Conservation (phyloP, 306 rosid genomes). For the Ochetophila trinervis region DNA sequence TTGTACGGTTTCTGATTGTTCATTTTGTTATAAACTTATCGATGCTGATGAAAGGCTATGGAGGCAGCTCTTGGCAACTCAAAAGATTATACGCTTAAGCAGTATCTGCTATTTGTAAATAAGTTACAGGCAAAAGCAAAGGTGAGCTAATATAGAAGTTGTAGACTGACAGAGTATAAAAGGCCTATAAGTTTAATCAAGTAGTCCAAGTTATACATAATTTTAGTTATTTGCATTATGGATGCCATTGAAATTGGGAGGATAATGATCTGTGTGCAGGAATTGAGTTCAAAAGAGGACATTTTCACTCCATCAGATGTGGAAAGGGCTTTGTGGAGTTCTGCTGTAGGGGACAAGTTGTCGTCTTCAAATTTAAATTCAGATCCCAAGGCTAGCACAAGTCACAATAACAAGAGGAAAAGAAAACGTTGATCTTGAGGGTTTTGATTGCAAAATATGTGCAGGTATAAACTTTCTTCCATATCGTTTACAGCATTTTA, state of each 20-base stretch:
- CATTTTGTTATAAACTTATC: neutral
- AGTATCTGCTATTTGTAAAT: conserved; percentile 52
- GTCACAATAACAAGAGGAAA: conserved; percentile 54
- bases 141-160: conserved; percentile 35
- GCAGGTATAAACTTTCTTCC: conserved; percentile 10
- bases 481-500: neutral
- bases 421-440: conserved; percentile 49
- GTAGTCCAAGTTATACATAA: neutral
- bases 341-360: conserved; percentile 41
- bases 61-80: conserved; percentile 73
- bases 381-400: conserved; percentile 34
- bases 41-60: conserved; percentile 57
- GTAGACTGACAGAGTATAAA: neutral
- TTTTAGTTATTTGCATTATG: neutral
- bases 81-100: conserved; percentile 82
- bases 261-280: conserved; percentile 54
- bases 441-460: conserved; percentile 8
- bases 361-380: conserved; percentile 30
- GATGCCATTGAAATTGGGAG: conserved; percentile 12
- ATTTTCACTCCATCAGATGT: conserved; percentile 76
- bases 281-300: conserved; percentile 53
- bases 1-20: neutral
- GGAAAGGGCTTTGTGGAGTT: conserved; percentile 89
- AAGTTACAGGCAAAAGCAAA: conserved; percentile 66
- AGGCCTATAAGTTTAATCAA: neutral